Evolutionary conservation across 768 basidiomycete genomes (phyloP).

Genomic region (Boletus rufocinnamomeus): DNA sequence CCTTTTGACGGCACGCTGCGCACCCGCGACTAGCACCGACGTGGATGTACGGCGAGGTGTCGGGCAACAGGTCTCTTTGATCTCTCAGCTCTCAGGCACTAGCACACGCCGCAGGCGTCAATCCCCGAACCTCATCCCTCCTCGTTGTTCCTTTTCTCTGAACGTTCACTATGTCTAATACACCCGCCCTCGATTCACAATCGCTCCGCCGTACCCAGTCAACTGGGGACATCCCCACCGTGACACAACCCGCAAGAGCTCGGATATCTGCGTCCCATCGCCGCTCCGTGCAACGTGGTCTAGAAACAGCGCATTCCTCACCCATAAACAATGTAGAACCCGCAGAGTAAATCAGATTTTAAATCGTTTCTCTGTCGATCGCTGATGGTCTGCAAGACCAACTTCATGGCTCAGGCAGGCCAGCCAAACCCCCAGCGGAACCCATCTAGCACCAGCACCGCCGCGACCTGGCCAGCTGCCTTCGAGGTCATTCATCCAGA

Average conservation of each 20-base stretch:
- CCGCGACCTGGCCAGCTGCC: conserved; percentile 10
- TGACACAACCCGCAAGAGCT: conserved; percentile 28
- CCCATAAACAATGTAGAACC: conserved; percentile 17
- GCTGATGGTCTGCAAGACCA: conserved; percentile 27
- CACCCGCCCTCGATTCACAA: conserved; percentile 33
- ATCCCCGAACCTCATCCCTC: conserved; percentile 21
- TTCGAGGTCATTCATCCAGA: conserved; percentile 23
- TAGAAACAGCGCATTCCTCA: conserved; percentile 21
- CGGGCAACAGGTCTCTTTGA: conserved; percentile 14
- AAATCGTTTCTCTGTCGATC: conserved; percentile 10
- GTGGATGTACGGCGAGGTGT: conserved; percentile 22
- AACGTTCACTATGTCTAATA: conserved; percentile 33
- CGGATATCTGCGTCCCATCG: conserved; percentile 33
- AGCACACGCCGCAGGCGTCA: conserved; percentile 35
- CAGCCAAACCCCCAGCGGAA: conserved; percentile 20
- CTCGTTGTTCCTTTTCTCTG: conserved; percentile 16
- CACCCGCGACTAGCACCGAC: conserved; percentile 20
- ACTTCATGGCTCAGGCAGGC: conserved; percentile 29
- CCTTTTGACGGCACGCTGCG: conserved; percentile 11
- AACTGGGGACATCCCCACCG: conserved; percentile 35
- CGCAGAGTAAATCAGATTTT: conserved; percentile 21
- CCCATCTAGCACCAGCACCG: conserved; percentile 3
- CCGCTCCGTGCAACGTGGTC: conserved; percentile 28
- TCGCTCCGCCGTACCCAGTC: conserved; percentile 38
- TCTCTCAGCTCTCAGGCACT: conserved; percentile 13